phyloP scores from a whole-genome alignment of 345 rosid genomes.

The Psidium friedrichsthalianum region DNA sequence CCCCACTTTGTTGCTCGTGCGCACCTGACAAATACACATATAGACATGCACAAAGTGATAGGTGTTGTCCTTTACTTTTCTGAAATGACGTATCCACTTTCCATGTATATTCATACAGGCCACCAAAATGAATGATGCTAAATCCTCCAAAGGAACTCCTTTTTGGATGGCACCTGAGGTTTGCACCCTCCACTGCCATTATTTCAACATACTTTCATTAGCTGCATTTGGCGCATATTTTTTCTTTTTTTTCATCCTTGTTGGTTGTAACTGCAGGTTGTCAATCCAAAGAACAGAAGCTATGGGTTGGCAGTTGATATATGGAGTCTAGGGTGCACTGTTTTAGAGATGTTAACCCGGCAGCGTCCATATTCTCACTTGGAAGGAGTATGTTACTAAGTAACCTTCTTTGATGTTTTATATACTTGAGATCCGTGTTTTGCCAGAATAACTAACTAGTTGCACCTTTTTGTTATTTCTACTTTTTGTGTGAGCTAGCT shows the following conservation, averaged over 20 bases:
- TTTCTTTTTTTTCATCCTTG: not conserved
- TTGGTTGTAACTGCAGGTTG: slow-evolving; percentile 32
- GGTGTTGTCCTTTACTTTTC: not conserved
- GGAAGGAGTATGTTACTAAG: slow-evolving; percentile 39
- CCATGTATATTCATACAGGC: not conserved
- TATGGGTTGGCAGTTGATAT: slow-evolving; percentile 76
- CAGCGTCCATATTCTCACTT: slow-evolving; percentile 47
- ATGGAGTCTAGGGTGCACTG: slow-evolving; percentile 94
- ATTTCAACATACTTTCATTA: not conserved
- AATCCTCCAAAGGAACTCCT: slow-evolving; percentile 71
- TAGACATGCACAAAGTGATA: not conserved
- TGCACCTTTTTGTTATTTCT: not conserved
- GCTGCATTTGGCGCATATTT: not conserved
- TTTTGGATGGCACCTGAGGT: slow-evolving; percentile 99
- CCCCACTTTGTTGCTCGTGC: not conserved
- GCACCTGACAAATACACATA: not conserved
- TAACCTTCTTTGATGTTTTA: not conserved
- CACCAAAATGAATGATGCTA: slow-evolving; percentile 27
- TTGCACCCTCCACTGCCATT: slow-evolving; percentile 1
- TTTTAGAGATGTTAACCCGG: slow-evolving; percentile 70
- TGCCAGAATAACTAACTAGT: not conserved
- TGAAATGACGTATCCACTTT: not conserved
- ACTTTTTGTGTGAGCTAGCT: not conserved
- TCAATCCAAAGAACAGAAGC: slow-evolving; percentile 39
- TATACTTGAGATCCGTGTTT: not conserved